A percentile compares a stretch with the other conserved stretches of the same genome.
Evolutionary conservation across 139 green algal genomes (phyloP).

Genomic region (Auxenochlorella protothecoides): DNA sequence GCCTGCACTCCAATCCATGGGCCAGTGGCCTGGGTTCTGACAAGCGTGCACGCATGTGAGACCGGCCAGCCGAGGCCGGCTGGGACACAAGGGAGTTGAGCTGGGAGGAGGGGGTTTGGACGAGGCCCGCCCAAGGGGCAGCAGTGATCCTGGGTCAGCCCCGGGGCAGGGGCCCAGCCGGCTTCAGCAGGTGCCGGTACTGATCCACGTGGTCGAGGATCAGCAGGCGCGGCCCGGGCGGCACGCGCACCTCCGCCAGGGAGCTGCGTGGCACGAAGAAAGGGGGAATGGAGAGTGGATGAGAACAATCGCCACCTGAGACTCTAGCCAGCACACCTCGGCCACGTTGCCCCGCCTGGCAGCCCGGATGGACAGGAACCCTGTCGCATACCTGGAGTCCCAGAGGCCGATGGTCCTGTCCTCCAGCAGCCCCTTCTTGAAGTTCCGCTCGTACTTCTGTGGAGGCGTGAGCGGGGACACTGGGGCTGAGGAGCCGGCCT

Average conservation of each 20-base stretch:
- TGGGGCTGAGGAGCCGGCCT: no score
- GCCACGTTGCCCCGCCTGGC: no score
- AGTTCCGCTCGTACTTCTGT: slow-evolving; percentile 88
- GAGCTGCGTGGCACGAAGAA: slow-evolving; percentile 28
- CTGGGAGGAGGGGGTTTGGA: no score
- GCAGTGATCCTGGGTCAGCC: no score
- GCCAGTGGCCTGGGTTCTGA: no score
- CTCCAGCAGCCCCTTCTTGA: slow-evolving; percentile 78
- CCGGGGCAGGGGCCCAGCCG: slow-evolving; percentile 45
- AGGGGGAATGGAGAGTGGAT: background rate
- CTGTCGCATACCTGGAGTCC: slow-evolving; percentile 33
- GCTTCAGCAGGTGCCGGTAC: slow-evolving; percentile 60
- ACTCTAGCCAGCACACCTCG: background rate
- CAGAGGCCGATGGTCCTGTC: slow-evolving; percentile 89
- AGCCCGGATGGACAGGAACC: background rate
- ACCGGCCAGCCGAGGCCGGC: no score
- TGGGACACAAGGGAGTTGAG: no score
- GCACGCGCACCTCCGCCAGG: slow-evolving; percentile 75
- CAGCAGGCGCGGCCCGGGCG: slow-evolving; percentile 80
- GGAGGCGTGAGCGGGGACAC: background rate
- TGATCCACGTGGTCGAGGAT: slow-evolving; percentile 86
- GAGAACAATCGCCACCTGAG: background rate
- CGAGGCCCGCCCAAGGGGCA: no score
- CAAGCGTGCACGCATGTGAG: no score
- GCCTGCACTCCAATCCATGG: no score